Evolutionary conservation across 306 rosid species (phyloP).

Genomic region (Vigna mungo): DNA sequence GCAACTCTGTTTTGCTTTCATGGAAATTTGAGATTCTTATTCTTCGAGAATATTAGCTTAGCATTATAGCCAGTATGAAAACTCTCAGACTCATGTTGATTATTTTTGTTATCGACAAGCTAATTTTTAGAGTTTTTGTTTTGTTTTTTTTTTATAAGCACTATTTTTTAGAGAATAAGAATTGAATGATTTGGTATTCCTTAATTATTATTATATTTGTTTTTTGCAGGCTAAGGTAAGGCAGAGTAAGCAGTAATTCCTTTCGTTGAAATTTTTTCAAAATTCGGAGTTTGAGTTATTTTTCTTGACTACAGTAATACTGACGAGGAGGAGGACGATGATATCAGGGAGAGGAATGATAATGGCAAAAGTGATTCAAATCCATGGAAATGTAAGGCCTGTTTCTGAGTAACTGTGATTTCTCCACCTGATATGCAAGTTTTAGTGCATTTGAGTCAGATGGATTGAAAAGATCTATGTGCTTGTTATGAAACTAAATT

Average conservation of each 20-base stretch:
- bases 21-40: slow-evolving; percentile 6
- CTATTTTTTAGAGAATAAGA: not conserved
- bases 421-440: slow-evolving; percentile 39
- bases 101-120: not conserved
- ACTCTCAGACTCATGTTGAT: not conserved
- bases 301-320: slow-evolving; percentile 46
- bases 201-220: not conserved
- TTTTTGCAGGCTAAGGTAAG: slow-evolving; percentile 52
- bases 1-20: slow-evolving; percentile 29
- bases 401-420: slow-evolving; percentile 54
- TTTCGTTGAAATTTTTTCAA: slow-evolving; percentile 34
- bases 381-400: slow-evolving; percentile 40
- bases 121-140: not conserved
- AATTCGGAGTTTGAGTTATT: slow-evolving; percentile 24
- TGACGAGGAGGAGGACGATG: slow-evolving; percentile 3
- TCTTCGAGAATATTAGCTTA: slow-evolving; percentile 18
- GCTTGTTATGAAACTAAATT: slow-evolving; percentile 39
- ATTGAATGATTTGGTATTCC: slow-evolving; percentile 12
- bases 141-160: too few species aligned
- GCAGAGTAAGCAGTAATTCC: slow-evolving; percentile 30
- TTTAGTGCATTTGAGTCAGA: slow-evolving; percentile 59
- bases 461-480: slow-evolving; percentile 52
- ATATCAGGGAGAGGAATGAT: slow-evolving; percentile 14
- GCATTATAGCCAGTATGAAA: slow-evolving; percentile 14
- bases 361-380: slow-evolving; percentile 31